phyloP scores from a whole-genome alignment of 257 asterid species.

The Pogostemon cablin region DNA sequence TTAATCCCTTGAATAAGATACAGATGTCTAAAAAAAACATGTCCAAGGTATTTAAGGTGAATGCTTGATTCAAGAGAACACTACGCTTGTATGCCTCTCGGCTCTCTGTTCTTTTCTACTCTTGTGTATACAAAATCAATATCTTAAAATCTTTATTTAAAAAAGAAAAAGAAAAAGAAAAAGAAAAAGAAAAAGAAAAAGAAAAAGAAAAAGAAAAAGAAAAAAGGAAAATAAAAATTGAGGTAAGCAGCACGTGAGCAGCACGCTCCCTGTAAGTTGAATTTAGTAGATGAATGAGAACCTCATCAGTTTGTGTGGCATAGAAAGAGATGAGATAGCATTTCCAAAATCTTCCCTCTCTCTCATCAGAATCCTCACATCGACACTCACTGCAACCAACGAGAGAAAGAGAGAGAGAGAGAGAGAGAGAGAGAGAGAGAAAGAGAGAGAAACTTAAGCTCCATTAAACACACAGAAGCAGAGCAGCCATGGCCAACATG shows the following conservation, averaged over 20 bases:
- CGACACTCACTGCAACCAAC: neutral
- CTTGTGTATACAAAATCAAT: no score
- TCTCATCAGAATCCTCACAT: neutral
- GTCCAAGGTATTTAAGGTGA: no score
- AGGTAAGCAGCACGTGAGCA: conserved; percentile 4
- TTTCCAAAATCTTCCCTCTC: conserved; percentile 30
- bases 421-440: neutral
- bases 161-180: no score
- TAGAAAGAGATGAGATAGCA: conserved; percentile 41
- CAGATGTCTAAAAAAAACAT: no score
- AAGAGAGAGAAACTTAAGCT: neutral
- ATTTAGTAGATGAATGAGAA: conserved; percentile 6
- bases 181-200: no score
- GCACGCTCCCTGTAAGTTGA: neutral
- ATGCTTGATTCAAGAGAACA: no score
- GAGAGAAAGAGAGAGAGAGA: neutral
- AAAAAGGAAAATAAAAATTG: neutral
- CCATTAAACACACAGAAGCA: conserved; percentile 17
- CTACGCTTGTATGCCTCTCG: no score
- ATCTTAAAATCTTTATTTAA: no score
- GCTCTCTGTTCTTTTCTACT: no score
- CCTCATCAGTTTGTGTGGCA: conserved; percentile 65
- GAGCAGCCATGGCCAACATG: conserved; percentile 70
- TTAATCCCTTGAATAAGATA: no score
- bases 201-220: no score